These are phyloP conservation scores for Zygosaccharomyces gambellarensis DNA, from an alignment of 805 yeast genomes.

Conservation along the genomic window DNA sequence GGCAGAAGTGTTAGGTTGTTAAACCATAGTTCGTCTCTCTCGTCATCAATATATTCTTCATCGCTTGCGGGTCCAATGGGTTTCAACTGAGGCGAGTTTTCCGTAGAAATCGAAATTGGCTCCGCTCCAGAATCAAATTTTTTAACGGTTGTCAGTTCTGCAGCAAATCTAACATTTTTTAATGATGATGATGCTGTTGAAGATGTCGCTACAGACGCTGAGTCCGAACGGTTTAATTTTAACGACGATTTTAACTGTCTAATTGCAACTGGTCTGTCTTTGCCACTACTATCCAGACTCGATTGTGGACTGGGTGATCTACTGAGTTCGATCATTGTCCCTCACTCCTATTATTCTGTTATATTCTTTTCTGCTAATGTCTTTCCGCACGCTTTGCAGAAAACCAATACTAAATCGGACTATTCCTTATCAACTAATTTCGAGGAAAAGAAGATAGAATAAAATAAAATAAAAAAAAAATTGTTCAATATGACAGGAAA, in stretches of 20 bases:
- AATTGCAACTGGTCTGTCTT: constrained; percentile 1
- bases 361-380: background rate
- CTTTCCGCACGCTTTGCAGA: background rate
- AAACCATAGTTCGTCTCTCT: constrained; percentile 20
- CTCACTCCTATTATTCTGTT: background rate
- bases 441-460: background rate
- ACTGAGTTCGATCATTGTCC: background rate
- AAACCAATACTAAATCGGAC: background rate
- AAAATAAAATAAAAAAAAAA: background rate
- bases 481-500: too few species aligned
- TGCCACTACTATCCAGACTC: background rate
- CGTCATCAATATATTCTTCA: constrained; percentile 8
- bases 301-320: background rate
- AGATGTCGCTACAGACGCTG: constrained; percentile 12
- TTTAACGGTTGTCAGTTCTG: constrained; percentile 55
- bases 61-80: constrained; percentile 15
- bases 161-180: constrained; percentile 62
- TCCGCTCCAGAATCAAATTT: constrained; percentile 57
- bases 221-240: constrained; percentile 16
- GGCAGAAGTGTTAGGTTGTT: constrained; percentile 11
- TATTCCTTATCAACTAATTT: background rate
- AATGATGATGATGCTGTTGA: constrained; percentile 28
- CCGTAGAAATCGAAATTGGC: constrained; percentile 60
- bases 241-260: constrained; percentile 26
- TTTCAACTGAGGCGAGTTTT: constrained; percentile 38